A percentile compares a stretch with the other conserved stretches of the same genome.
Evolutionary conservation across 2,329 filamentous ascomycete species (phyloP).

Genomic region (Chaetomium olivaceum): DNA sequence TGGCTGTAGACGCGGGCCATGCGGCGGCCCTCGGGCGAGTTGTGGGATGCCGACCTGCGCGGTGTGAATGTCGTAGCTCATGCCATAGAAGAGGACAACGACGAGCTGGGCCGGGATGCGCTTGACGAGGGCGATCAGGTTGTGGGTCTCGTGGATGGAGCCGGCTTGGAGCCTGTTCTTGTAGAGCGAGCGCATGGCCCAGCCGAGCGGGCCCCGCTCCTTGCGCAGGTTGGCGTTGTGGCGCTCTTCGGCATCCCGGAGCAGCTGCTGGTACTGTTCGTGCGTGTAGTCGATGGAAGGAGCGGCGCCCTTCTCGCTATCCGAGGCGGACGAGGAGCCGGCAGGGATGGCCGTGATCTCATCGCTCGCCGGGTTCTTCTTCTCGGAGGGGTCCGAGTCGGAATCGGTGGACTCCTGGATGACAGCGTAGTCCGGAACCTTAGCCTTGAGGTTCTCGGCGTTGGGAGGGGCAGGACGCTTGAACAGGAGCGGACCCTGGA

Average conservation of each 20-base stretch:
- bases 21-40: constrained; percentile 71
- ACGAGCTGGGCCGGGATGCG: constrained; percentile 69
- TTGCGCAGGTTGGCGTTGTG: constrained; percentile 63
- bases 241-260: constrained; percentile 50
- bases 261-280: constrained; percentile 59
- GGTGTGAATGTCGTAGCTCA: constrained; percentile 80
- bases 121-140: constrained; percentile 63
- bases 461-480: constrained; percentile 56
- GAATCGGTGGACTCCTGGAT: constrained; percentile 55
- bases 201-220: constrained; percentile 69
- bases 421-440: constrained; percentile 76
- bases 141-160: constrained; percentile 71
- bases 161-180: constrained; percentile 73
- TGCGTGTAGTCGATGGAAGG: constrained; percentile 11
- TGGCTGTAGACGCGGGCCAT: constrained; percentile 68
- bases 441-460: constrained; percentile 49
- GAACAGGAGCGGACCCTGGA: constrained; percentile 65
- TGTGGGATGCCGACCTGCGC: constrained; percentile 68
- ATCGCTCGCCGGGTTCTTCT: constrained; percentile 42
- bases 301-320: constrained; percentile 44
- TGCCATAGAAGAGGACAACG: constrained; percentile 67
- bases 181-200: constrained; percentile 77
- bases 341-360: constrained; percentile 41
- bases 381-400: constrained; percentile 41
- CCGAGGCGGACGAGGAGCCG: constrained; percentile 26